Evolutionary conservation across 2,329 filamentous ascomycete species (phyloP).

Genomic region (Aspergillus sp.): DNA sequence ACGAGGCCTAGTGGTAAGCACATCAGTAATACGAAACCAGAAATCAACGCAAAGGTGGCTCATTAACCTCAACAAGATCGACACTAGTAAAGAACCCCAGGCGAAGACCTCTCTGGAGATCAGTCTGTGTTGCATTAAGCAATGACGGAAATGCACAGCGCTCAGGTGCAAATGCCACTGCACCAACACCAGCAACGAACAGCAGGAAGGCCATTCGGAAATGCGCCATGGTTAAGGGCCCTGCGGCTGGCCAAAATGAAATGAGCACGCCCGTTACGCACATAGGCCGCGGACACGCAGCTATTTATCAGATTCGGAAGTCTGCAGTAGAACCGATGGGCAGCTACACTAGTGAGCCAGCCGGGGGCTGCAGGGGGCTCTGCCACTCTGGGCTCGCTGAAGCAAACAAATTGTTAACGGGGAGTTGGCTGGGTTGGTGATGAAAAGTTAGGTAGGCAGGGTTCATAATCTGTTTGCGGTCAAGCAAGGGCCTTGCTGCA

Average conservation of each 20-base stretch:
- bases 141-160: constrained; percentile 38
- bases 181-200: neutral
- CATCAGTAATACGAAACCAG: neutral
- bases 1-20: constrained; percentile 45
- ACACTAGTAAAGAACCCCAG: constrained; percentile 55
- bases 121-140: constrained; percentile 53
- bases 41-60: neutral
- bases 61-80: constrained; percentile 51
- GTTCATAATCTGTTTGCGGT: no score
- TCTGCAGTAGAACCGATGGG: no score
- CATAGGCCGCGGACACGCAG: neutral
- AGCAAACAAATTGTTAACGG: no score
- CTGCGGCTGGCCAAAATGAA: neutral
- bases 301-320: neutral
- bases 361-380: no score
- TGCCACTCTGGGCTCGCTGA: no score
- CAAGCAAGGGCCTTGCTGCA: no score
- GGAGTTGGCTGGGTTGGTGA: no score
- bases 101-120: constrained; percentile 51
- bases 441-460: no score
- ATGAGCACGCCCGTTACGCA: neutral
- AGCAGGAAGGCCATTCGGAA: neutral
- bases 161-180: neutral
- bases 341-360: no score
- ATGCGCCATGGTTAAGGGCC: neutral